These are phyloP conservation scores for Incumbomyces delicatus DNA, from an alignment of 2,329 filamentous ascomycete species.

Conservation along the genomic window DNA sequence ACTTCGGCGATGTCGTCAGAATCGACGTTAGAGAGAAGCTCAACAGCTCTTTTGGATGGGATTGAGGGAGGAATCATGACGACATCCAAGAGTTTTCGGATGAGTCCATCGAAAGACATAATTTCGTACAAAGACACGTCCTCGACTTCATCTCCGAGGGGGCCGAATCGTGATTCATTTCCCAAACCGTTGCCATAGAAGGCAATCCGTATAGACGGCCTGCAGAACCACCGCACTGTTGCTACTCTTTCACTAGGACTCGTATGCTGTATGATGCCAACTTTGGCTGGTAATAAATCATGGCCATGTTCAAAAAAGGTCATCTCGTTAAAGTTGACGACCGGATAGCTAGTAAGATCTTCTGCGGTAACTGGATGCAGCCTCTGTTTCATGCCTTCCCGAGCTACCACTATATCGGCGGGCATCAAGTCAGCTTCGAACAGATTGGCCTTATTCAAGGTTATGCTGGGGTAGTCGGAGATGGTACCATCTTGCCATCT, in stretches of 20 bases:
- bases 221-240: constrained; percentile 44
- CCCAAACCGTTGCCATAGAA: constrained; percentile 28
- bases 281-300: constrained; percentile 34
- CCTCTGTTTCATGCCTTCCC: constrained; percentile 27
- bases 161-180: constrained; percentile 35
- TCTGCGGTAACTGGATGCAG: constrained; percentile 1
- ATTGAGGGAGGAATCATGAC: constrained; percentile 36
- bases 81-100: constrained; percentile 42
- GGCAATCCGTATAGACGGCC: constrained; percentile 29
- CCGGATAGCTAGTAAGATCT: background rate
- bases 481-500: constrained; percentile 50
- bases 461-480: constrained; percentile 36
- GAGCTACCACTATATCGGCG: constrained; percentile 44
- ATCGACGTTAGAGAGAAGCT: background rate
- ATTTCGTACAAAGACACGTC: constrained; percentile 53
- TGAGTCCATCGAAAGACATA: constrained; percentile 39
- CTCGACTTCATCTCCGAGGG: constrained; percentile 32
- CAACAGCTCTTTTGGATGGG: background rate
- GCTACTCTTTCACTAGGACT: constrained; percentile 48
- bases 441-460: constrained; percentile 26
- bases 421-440: constrained; percentile 48
- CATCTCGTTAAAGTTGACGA: constrained; percentile 20
- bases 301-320: constrained; percentile 18
- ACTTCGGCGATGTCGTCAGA: constrained; percentile 1
- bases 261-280: constrained; percentile 49